These are phyloP conservation scores for Solanum chacoense DNA, from an alignment of 305 asterid species.

Conservation along the genomic window DNA sequence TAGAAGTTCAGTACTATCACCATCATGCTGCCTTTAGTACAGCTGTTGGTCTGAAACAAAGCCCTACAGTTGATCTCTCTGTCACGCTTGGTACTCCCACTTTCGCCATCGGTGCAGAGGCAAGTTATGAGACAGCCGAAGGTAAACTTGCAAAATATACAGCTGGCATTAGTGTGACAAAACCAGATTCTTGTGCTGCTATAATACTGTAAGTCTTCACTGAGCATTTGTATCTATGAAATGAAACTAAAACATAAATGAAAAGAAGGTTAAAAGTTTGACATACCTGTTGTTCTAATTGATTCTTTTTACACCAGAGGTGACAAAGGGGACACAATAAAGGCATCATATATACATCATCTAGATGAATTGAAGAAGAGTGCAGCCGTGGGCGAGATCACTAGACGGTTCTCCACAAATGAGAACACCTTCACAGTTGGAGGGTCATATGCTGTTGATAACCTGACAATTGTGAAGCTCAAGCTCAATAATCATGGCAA, in stretches of 20 bases:
- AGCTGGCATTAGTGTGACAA: constrained; percentile 69
- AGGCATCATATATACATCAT: constrained; percentile 69
- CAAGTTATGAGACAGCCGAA: constrained; percentile 54
- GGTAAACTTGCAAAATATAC: constrained; percentile 61
- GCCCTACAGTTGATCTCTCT: constrained; percentile 62
- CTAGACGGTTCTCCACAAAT: constrained; percentile 79
- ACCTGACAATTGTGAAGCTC: constrained; percentile 54
- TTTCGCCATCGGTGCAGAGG: constrained; percentile 80
- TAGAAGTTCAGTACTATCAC: constrained; percentile 77
- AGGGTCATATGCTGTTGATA: constrained; percentile 68
- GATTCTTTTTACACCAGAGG: constrained; percentile 33
- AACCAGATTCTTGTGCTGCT: constrained; percentile 70
- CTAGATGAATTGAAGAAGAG: constrained; percentile 50
- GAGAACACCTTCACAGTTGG: constrained; percentile 89
- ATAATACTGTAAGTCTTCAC: constrained; percentile 55
- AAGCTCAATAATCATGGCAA: constrained; percentile 89
- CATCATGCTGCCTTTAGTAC: constrained; percentile 76
- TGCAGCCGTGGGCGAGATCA: constrained; percentile 76
- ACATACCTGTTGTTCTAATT: not conserved
- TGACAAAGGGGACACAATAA: constrained; percentile 82
- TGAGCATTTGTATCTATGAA: not conserved
- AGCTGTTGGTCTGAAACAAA: constrained; percentile 56
- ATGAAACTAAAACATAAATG: not conserved
- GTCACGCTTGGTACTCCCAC: constrained; percentile 83
- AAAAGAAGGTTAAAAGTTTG: not conserved